Base-by-base conservation (phyloP, 1,284 basidiomycete species). In the Puccinia novopanici region DNA sequence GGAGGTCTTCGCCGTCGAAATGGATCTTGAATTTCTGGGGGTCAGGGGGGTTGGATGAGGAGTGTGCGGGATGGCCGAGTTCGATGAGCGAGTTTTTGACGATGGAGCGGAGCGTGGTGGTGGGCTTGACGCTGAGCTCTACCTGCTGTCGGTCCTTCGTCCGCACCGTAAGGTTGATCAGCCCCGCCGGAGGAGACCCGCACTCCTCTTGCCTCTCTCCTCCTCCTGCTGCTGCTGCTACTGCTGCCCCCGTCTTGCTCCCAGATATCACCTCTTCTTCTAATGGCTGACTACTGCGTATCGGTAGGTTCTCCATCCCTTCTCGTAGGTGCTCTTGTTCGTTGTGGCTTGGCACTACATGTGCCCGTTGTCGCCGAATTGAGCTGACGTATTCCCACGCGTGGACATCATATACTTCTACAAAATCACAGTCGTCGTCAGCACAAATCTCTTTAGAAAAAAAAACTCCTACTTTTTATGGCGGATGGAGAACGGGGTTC, bases 371-470 rank as follows among this genome's bases (percentile, higher is more conserved):
- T 1, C 55, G 61, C 30, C 54, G 52, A 19, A 68, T 55, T 54
- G 27, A 24, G 37, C 42, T 42, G 54, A 78, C 67, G 22, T 55
- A 78, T 17, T 78, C 52, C 65, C 75, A 78, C 8, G 61, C 40
- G 22, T n/a, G 27, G 52, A n/a, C 57, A 4, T 78, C 75, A 55
- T 78, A 78, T n/a, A 68, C 75, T 61, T 78, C 75, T 78, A 67
- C 30, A 52, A 6, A 67, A 59, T 63, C 19, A 19, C 6, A 30
- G 17, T 40, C 22, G 24, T 30, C 30, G n/a, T 55, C 54, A 55
- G 54, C 13, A 59, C 1, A n/a, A 59, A 1, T 15, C 27, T 59
- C 27, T 12, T 59, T 12, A 19, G 5, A 34, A 37, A 2, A 10
- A 30, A 30, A 9, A 12, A 34, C 27, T 27, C 45, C 15, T 45